phyloP scores from a whole-genome alignment of 805 yeast genomes.

The Dipodascus albidus region DNA sequence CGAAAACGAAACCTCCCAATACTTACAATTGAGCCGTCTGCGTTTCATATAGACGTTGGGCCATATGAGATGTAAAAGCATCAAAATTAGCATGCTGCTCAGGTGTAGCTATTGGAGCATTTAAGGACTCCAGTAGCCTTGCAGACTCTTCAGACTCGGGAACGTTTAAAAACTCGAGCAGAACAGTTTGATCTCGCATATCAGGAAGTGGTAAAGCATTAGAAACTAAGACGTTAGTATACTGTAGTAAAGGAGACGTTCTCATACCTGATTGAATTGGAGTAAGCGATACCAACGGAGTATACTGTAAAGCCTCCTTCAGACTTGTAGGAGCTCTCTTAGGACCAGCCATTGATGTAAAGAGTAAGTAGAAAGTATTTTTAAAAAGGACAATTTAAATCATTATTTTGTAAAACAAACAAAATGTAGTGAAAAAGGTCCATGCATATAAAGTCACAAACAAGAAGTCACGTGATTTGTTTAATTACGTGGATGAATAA shows the following conservation, averaged over 20 bases:
- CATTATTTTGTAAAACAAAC: too few relatives aligned
- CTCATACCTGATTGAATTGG: neutral
- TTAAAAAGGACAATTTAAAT: neutral
- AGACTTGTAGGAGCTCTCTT: neutral
- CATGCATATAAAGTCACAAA: too few relatives aligned
- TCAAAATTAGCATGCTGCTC: neutral
- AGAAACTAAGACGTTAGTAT: neutral
- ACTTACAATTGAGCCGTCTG: neutral
- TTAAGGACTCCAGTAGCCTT: neutral
- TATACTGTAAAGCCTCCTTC: slow-evolving; percentile 2
- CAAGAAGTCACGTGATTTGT: too few relatives aligned
- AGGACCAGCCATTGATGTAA: neutral
- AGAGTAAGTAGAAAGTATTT: neutral
- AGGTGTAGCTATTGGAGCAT: neutral
- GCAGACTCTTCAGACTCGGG: neutral
- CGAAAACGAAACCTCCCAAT: neutral
- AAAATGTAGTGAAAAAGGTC: too few relatives aligned
- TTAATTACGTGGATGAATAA: too few relatives aligned
- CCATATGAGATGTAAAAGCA: neutral
- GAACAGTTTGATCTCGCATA: neutral
- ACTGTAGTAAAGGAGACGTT: neutral
- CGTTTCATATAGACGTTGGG: neutral
- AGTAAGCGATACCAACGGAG: slow-evolving; percentile 1
- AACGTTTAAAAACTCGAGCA: neutral
- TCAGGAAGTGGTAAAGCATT: neutral